Evolutionary conservation across 2,329 filamentous ascomycete species (phyloP).

Genomic region (Aspergillus sp.): DNA sequence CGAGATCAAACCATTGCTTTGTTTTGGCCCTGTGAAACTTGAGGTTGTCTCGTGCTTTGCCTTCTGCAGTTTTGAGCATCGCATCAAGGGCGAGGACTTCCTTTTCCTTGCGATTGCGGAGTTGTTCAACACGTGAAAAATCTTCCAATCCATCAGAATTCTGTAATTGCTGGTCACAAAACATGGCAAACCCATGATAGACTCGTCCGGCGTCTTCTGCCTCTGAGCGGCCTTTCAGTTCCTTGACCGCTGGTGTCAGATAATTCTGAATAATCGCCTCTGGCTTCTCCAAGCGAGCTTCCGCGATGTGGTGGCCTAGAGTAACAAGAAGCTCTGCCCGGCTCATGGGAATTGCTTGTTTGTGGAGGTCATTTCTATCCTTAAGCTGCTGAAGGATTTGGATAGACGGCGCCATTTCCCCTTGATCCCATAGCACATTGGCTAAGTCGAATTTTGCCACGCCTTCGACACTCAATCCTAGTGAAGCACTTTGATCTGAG

Average conservation of each 20-base stretch:
- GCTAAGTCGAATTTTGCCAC: conserved; percentile 80
- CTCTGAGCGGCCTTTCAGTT: conserved; percentile 67
- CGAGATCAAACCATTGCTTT: conserved; percentile 86
- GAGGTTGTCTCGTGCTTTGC: conserved; percentile 57
- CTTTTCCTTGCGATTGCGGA: conserved; percentile 76
- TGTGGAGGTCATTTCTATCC: conserved; percentile 59
- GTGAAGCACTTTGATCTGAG: conserved; percentile 64
- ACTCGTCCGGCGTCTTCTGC: conserved; percentile 80
- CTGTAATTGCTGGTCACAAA: conserved; percentile 92
- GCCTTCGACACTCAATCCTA: conserved; percentile 76
- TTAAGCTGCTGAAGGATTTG: conserved; percentile 78
- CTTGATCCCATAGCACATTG: conserved; percentile 90
- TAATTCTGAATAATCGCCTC: conserved; percentile 87
- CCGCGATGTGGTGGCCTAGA: conserved; percentile 82
- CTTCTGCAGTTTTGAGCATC: conserved; percentile 51
- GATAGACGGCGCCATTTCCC: conserved; percentile 85
- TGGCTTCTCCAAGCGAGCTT: conserved; percentile 86
- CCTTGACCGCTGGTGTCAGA: conserved; percentile 77
- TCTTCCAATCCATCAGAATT: conserved; percentile 84
- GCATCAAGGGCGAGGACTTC: conserved; percentile 74
- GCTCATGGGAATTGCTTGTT: conserved; percentile 70
- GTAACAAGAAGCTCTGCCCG: conserved; percentile 80
- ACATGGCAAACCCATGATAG: conserved; percentile 90
- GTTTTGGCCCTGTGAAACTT: conserved; percentile 67
- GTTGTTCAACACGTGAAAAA: conserved; percentile 72